Evolutionary conservation across 805 yeast genomes (phyloP).

Genomic region (Candida stauntonica): DNA sequence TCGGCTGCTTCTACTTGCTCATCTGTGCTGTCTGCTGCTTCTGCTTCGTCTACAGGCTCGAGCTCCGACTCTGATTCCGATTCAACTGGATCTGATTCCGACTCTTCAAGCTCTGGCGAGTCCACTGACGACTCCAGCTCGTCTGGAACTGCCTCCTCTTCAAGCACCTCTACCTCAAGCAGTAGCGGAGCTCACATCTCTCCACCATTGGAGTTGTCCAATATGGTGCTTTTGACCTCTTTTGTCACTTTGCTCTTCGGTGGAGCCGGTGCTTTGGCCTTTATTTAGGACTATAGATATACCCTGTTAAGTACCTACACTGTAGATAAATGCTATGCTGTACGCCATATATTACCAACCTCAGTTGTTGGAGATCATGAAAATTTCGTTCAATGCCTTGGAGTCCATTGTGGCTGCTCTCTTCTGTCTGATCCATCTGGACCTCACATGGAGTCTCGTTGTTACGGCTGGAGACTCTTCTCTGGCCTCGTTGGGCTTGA

Average conservation of each 20-base stretch:
- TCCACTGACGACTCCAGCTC: too few relatives aligned
- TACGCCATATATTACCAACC: too few relatives aligned
- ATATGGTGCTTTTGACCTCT: constrained; percentile 22
- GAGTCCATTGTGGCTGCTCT: constrained; percentile 89
- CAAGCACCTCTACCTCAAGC: constrained; percentile 26
- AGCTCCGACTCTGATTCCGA: too few relatives aligned
- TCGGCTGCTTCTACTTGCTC: constrained; percentile 35
- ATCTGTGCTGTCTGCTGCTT: constrained; percentile 33
- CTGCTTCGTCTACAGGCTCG: constrained; percentile 25
- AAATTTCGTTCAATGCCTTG: constrained; percentile 85
- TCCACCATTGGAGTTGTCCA: constrained; percentile 15
- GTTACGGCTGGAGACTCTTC: constrained; percentile 34
- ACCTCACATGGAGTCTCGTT: constrained; percentile 69
- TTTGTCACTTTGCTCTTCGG: constrained; percentile 37
- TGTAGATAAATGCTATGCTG: too few relatives aligned
- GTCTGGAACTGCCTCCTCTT: constrained; percentile 24
- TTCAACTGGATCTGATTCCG: constrained; percentile 34
- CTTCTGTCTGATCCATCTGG: constrained; percentile 85
- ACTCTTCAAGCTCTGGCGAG: too few relatives aligned
- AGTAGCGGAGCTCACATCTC: constrained; percentile 12
- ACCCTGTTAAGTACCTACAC: background rate
- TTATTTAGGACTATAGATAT: constrained; percentile 18
- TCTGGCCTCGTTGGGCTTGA: constrained; percentile 33
- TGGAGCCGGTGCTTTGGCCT: constrained; percentile 36
- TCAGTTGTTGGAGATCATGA: constrained; percentile 62